Conservation (phyloP, 2,329 filamentous ascomycete genomes). For the Tympanopsis confertula region DNA sequence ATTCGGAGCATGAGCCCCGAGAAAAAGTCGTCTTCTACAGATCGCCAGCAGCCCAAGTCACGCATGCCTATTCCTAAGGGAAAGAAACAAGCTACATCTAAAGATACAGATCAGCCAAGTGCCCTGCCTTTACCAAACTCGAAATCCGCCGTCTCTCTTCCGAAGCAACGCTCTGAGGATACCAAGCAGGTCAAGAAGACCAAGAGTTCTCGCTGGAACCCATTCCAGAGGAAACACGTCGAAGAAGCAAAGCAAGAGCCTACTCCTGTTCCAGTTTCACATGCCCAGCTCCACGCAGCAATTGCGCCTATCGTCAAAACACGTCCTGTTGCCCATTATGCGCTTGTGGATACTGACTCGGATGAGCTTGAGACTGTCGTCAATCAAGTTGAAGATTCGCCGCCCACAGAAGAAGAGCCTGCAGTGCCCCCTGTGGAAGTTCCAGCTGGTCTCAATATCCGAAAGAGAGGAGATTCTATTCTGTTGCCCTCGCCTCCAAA, state of each 20-base stretch:
- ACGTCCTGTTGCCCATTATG: conserved; percentile 43
- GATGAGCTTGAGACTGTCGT: conserved; percentile 25
- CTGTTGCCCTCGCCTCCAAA: conserved; percentile 27
- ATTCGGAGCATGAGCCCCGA: too few species aligned
- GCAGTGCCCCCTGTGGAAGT: conserved; percentile 10
- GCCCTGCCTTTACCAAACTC: too few species aligned
- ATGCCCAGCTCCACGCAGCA: conserved; percentile 6
- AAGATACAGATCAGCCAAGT: too few species aligned
- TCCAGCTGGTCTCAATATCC: conserved; percentile 15
- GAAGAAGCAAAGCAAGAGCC: neutral
- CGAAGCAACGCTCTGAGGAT: too few species aligned
- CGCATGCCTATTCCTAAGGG: too few species aligned
- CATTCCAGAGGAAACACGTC: neutral
- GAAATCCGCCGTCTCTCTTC: too few species aligned
- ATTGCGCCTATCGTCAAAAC: conserved; percentile 20
- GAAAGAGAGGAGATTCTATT: conserved; percentile 19
- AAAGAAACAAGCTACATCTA: too few species aligned
- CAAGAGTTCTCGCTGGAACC: neutral
- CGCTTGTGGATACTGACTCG: conserved; percentile 34
- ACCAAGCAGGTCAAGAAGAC: too few species aligned
- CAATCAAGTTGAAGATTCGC: conserved; percentile 21
- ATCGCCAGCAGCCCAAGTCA: too few species aligned
- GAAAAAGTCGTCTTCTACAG: too few species aligned
- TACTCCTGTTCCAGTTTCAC: neutral
- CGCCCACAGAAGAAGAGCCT: conserved; percentile 17